Base-by-base conservation (phyloP, 768 basidiomycete species). In the Trametes meyenii region DNA sequence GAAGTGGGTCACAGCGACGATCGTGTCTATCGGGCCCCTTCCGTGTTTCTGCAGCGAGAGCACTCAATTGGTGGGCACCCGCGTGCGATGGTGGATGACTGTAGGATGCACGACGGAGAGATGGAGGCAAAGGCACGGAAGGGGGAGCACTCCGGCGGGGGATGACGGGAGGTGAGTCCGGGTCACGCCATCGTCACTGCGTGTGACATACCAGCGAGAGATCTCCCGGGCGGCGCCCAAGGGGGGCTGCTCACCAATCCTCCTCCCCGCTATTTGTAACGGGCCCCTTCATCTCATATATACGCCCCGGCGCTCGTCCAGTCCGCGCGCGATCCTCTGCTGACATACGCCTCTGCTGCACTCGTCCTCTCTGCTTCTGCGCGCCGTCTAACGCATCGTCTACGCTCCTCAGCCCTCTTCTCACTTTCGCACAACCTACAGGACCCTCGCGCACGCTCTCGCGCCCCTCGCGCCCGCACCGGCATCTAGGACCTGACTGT, bases 181-280 rank as follows among this genome's bases (percentile, higher is more conserved):
- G 51, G 50, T 62, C 61, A 62, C 56, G 51, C 62, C 16, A 58
- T 58, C 39, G 58, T 56, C 39, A 60, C 54, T 17, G 13, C 11
- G 14, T 45, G 59, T 61, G 59, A 56, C 58, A 26, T 48, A 42
- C 48, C 46, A 26, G 44, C 38, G 23, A 55, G 36, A 58, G 42
- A 29, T 7, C 43, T 48, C 59, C 26, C 42, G 43, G 26, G 44
- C 52, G 57, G 62, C 59, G 58, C 59, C 55, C 50, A 48, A 44
- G 43, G 45, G 57, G 36, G 55, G 50, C 44, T 65, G 63, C 63
- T 65, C 63, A 65, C 63, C 63, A 65, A 65, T 65, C 63, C 59
- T 33, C 55, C 63, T 26, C 44, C 55, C 50, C 42, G 55, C 58
- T 61, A 65, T 65, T 65, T 65, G 63, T 65, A 65, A 65, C 46